Percentiles rank a stretch among this genome's conserved stretches.
Evolutionary conservation across 2,329 filamentous ascomycete genomes (phyloP).

Genomic region (Pseudogymnoascus sp.): DNA sequence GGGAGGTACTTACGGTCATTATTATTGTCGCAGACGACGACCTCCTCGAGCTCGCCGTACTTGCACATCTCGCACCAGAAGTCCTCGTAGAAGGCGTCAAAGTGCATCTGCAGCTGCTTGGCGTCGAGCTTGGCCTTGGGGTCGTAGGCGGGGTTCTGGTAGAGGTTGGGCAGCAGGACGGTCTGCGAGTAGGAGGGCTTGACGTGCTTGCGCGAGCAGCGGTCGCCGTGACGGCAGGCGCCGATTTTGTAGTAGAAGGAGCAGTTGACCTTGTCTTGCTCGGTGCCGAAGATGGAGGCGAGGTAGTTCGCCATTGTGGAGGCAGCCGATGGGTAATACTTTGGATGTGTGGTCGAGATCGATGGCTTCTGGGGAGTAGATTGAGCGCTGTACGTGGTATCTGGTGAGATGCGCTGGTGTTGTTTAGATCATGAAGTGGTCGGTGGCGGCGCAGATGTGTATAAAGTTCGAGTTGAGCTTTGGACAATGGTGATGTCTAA

Average conservation of each 20-base stretch:
- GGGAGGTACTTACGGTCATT: constrained; percentile 67
- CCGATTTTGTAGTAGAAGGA: constrained; percentile 99
- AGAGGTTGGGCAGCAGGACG: constrained; percentile 94
- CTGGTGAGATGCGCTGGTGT: neutral
- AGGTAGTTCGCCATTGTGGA: constrained; percentile 87
- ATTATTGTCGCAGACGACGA: constrained; percentile 98
- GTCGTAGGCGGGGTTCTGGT: constrained; percentile 98
- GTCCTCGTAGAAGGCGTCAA: constrained; percentile 99
- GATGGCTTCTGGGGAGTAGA: neutral
- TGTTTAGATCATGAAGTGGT: neutral
- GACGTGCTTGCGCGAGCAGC: constrained; percentile 97
- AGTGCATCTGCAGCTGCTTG: constrained; percentile 95
- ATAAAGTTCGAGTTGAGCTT: constrained; percentile 8
- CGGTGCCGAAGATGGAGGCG: constrained; percentile 97
- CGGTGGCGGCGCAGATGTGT: constrained; percentile 5
- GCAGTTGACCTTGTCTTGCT: constrained; percentile 99
- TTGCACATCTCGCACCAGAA: constrained; percentile 99
- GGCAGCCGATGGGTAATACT: neutral
- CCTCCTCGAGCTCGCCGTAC: constrained; percentile 93
- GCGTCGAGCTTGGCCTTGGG: constrained; percentile 95
- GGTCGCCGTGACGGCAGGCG: constrained; percentile 95
- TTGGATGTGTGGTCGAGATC: neutral
- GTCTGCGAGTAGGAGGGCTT: constrained; percentile 98
- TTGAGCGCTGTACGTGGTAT: neutral
- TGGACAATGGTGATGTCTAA: neutral